Evolutionary conservation across 2,329 filamentous ascomycete species (phyloP).

Genomic region (Microsporum audouinii): DNA sequence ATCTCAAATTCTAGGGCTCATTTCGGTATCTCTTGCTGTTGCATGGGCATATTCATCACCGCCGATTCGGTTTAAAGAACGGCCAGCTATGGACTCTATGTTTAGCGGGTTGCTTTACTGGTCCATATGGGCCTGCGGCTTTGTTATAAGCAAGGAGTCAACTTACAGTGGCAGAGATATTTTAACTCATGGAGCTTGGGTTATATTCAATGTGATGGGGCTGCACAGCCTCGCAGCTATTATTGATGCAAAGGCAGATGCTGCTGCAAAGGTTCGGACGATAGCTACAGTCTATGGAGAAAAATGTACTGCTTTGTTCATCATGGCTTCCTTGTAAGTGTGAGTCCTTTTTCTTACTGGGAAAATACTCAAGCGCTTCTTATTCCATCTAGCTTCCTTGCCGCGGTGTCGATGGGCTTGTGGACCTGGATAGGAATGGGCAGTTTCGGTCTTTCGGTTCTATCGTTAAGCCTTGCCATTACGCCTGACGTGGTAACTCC

Average conservation of each 20-base stretch:
- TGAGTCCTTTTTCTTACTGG: neutral
- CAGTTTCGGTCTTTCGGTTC: neutral
- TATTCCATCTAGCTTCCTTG: neutral
- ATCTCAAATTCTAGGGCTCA: neutral
- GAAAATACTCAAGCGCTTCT: neutral
- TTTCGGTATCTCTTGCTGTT: neutral
- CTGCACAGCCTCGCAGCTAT: neutral
- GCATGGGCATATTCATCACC: neutral
- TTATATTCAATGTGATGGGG: neutral
- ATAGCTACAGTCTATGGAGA: neutral
- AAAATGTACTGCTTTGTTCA: neutral
- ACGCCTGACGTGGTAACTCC: neutral
- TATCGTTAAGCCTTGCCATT: neutral
- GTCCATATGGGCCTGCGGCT: neutral
- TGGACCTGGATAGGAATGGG: neutral
- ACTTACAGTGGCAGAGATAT: neutral
- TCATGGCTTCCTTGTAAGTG: neutral
- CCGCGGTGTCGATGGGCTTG: neutral
- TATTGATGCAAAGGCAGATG: neutral
- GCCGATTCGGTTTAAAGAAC: neutral
- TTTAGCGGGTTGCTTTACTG: neutral
- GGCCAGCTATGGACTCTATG: neutral
- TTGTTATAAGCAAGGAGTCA: neutral
- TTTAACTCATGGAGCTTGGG: neutral
- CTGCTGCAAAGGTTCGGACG: neutral